phyloP scores from a whole-genome alignment of 371 early-diverging fungal genomes.

The Dichotomocladium elegans region DNA sequence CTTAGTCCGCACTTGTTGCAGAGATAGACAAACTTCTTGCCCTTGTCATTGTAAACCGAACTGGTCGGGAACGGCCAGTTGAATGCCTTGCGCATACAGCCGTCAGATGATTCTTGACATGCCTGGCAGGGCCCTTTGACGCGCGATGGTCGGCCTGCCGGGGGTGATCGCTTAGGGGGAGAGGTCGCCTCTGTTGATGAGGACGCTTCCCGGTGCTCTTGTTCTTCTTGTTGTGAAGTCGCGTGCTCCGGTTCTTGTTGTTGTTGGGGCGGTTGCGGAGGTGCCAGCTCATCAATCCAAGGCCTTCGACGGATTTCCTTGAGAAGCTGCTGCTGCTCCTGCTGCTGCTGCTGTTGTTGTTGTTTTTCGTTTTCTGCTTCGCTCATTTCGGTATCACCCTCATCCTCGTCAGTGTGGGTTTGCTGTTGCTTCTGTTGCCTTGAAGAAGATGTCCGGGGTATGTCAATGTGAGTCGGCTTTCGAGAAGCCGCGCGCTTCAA shows the following conservation, averaged over 20 bases:
- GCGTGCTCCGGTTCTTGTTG: too few species aligned
- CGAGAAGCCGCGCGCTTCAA: constrained; percentile 5
- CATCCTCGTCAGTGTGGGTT: constrained; percentile 3
- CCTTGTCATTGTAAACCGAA: constrained; percentile 33
- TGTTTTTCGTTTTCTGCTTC: background rate
- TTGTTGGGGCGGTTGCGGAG: background rate
- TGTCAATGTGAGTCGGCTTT: constrained; percentile 10
- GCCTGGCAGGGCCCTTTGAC: constrained; percentile 48
- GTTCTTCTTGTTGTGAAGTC: background rate
- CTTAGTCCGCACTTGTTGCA: constrained; percentile 49
- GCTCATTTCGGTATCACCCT: background rate
- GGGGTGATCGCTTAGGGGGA: constrained; percentile 1
- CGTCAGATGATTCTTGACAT: constrained; percentile 41
- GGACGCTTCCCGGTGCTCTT: background rate
- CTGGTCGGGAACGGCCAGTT: constrained; percentile 42
- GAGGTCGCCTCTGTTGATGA: constrained; percentile 2
- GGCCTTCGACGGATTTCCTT: background rate
- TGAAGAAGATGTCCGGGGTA: constrained; percentile 1
- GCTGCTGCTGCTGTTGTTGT: constrained; percentile 1
- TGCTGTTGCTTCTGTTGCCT: background rate
- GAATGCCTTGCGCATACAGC: constrained; percentile 50
- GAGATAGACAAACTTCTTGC: constrained; percentile 42
- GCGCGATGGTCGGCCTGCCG: constrained; percentile 27
- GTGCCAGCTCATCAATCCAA: background rate
- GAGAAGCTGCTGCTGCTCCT: background rate